A percentile compares a stretch with the other conserved stretches of the same genome.
Conservation (phyloP, 192 early-diverging fungal genomes). For the Coemansia sp. region DNA sequence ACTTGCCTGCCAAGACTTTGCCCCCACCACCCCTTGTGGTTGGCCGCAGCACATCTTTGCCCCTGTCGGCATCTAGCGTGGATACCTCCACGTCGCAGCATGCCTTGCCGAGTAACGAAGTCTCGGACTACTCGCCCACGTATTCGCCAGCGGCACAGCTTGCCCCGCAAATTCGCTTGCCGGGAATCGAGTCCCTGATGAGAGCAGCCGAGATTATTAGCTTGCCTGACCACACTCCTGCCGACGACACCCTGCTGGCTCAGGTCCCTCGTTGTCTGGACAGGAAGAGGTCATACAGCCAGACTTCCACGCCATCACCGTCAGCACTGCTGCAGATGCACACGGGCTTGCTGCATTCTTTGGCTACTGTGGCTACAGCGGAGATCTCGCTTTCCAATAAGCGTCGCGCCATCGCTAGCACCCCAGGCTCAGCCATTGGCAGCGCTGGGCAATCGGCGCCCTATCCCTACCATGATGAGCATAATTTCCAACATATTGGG, state of each 20-base stretch:
- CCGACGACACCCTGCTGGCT: conserved; percentile 13
- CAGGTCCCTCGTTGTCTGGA: conserved; percentile 9
- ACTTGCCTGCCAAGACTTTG: conserved; percentile 6
- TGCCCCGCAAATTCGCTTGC: neutral
- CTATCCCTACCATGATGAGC: conserved; percentile 2
- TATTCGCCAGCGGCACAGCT: neutral
- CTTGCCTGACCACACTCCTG: conserved; percentile 12
- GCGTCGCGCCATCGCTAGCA: conserved; percentile 15
- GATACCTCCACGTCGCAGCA: conserved; percentile 17
- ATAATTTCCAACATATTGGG: conserved; percentile 10
- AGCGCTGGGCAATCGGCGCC: neutral
- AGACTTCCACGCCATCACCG: neutral
- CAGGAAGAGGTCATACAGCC: conserved; percentile 27
- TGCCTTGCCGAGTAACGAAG: conserved; percentile 6
- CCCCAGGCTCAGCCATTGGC: conserved; percentile 6
- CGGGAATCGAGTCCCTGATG: conserved; percentile 44
- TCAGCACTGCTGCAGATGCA: conserved; percentile 7
- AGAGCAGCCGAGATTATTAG: conserved; percentile 36
- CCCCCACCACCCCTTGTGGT: conserved; percentile 3
- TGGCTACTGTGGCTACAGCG: conserved; percentile 46
- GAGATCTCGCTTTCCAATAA: conserved; percentile 35
- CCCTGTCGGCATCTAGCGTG: conserved; percentile 14
- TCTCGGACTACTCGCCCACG: conserved; percentile 10
- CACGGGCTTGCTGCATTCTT: conserved; percentile 36
- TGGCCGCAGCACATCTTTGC: conserved; percentile 45